Evolutionary conservation across 768 basidiomycete species (phyloP), one percentile per base, ranked within the genome.

Genomic region (Phlegmacium glaucopus): DNA sequence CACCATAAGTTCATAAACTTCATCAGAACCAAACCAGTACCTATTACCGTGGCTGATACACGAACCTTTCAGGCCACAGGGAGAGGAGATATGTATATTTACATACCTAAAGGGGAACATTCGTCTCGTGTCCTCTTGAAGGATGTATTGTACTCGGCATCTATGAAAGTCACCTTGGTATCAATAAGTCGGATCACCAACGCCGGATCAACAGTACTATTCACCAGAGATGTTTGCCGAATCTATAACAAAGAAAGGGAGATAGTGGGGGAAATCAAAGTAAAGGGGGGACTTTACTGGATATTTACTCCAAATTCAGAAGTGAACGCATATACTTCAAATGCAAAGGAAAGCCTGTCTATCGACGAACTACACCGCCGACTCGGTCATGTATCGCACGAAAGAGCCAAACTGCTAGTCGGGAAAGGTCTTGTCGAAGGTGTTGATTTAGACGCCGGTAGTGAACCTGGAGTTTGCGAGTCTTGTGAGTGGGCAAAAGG

Each of bases 41-140:
- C 36, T 17, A 55, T 61, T 27, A 50, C 49, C 9, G 55, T 53
- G 12, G 59, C 61, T 10, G 53, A 59, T 34, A 60, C 57, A 40
- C 32, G 49, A 5, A 26, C 29, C 2, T 59, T 59, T 29, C 37
- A 44, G 27, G 56, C 54, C 4, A 42, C 42, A 8, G 57, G 59
- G 12, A 47, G 42, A 17, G 57, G 56, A 9, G 48, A 50, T 38
- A 45, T 61, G 35, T 47, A 44, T 25, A 39, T 59, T 17, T 37
- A 50, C 9, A 25, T 60, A 3, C 58, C 54, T n/a, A n/a, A 11
- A 58, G 53, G 29, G 56, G 52, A 17, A 39, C 42, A 3, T 16
- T 15, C 1, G 8, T 37, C 3, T 52, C 54, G 16, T 16, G 18
- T 10, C 27, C 56, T 5, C 38, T 45, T 2, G 49, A 57, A 22